Conservation (phyloP, 139 green algal species). For the Dunaliella sp. region DNA sequence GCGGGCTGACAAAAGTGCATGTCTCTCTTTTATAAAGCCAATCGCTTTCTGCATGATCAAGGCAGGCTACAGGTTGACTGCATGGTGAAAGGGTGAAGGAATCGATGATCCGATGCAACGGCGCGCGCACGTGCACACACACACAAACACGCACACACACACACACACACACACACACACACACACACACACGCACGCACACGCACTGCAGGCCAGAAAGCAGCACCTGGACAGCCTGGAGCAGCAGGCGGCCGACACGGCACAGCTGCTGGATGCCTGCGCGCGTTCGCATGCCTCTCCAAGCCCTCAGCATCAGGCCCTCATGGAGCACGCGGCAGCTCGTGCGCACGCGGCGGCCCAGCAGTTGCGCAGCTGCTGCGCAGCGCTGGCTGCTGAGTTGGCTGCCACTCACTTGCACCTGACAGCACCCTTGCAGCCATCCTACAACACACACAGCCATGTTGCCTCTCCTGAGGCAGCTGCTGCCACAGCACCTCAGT, state of each 20-base stretch:
- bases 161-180: too few species aligned
- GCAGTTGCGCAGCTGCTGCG: neutral
- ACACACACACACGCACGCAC: neutral
- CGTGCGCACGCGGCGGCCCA: neutral
- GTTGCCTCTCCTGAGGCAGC: neutral
- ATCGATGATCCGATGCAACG: too few species aligned
- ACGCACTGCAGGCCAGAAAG: slow-evolving; percentile 5
- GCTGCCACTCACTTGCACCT: neutral
- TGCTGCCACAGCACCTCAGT: neutral
- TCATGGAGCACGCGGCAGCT: neutral
- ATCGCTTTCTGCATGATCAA: too few species aligned
- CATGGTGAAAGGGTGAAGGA: too few species aligned
- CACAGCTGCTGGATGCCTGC: slow-evolving; percentile 42
- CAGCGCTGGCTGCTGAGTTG: neutral
- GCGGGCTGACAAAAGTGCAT: too few species aligned
- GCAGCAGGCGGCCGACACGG: slow-evolving; percentile 28
- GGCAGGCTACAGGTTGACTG: too few species aligned
- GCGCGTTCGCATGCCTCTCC: neutral
- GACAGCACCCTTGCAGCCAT: neutral
- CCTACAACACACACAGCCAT: neutral
- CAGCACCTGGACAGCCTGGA: slow-evolving; percentile 32
- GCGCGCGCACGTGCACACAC: too few species aligned
- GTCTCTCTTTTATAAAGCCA: too few species aligned
- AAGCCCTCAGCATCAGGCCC: slow-evolving; percentile 17
- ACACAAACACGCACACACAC: too few species aligned